Conservation (phyloP, 192 early-diverging fungal genomes). For the Entrophospora sp. region DNA sequence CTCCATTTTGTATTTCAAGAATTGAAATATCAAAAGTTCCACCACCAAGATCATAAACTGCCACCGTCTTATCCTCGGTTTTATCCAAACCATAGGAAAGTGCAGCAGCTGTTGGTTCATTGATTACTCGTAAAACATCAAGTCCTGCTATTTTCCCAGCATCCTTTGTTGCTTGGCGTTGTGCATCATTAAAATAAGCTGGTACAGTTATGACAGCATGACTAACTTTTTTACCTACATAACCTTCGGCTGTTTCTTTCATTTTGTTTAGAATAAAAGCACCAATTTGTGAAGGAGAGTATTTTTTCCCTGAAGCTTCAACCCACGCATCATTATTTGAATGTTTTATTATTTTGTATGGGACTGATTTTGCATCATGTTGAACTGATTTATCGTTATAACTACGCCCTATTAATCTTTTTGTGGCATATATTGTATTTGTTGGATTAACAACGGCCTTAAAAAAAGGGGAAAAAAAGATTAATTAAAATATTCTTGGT, state of each 20-base stretch:
- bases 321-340: conserved; percentile 97
- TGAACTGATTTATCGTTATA: conserved; percentile 85
- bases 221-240: conserved; percentile 11
- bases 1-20: conserved; percentile 93
- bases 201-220: conserved; percentile 73
- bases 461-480: background rate
- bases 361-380: conserved; percentile 78
- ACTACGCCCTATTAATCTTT: conserved; percentile 93
- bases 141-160: conserved; percentile 86
- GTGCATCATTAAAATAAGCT: conserved; percentile 97
- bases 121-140: conserved; percentile 89
- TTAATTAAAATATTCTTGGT: no score
- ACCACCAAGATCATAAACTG: conserved; percentile 96
- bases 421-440: conserved; percentile 96
- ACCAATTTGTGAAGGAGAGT: conserved; percentile 93
- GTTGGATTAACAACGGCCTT: conserved; percentile 94
- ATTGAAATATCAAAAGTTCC: conserved; percentile 99
- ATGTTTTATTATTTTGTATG: conserved; percentile 93
- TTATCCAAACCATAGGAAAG: conserved; percentile 88
- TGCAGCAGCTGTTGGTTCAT: conserved; percentile 93
- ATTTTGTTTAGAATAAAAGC: conserved; percentile 96
- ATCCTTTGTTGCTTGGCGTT: conserved; percentile 95
- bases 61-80: conserved; percentile 77
- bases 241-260: conserved; percentile 83
- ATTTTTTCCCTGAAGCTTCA: conserved; percentile 87